Evolutionary conservation across 306 rosid species (phyloP), one percentile per base, ranked within the genome.

Genomic region (Sphenostylis stenocarpa): DNA sequence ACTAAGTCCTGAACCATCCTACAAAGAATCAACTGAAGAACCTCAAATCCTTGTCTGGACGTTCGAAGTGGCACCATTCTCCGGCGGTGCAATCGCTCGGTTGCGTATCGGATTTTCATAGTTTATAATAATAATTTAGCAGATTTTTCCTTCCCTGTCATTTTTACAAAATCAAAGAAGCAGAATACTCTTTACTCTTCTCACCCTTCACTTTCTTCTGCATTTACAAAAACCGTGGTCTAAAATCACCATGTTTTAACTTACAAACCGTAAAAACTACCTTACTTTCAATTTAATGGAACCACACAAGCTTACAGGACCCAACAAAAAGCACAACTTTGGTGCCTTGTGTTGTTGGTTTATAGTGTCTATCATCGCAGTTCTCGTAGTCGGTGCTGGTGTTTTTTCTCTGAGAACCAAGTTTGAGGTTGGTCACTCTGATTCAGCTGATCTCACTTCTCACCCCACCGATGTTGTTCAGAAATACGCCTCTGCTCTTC

Each of bases 401-500:
- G 56, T 79, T 13, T 51, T 85, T 74, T 53, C 84, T 47, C 33
- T 88, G 24, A 16, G 39, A 4, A 53, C 34, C 33, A 47, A 53
- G 34, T 53, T 87, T 77, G 62, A 31, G 24, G 48, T 87, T 77
- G 73, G 47, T 56, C 83, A 28, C 71, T 53, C 74, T 45, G 16
- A 33, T 28, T 53, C 83, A 14, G 3, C 65, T 31, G 23, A 56
- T 36, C 64, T 24, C 52, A 41, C 70, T 0, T 8, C 62, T 34
- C 60, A n/a, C 4, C 82, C 81, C 33, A 78, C 83, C 72, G 61
- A 74, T 47, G 14, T 90, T 6, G 82, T 80, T 4, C 78, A 78
- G 16, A 70, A 80, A 72, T 88, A 91, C 31, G 81, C 86, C 17
- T 55, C 77, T 7, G 73, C 87, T 47, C 84, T 87, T 47, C 77